A percentile compares a stretch with the other conserved stretches of the same genome.
Conservation (phyloP, 2,329 filamentous ascomycete species). For the Fusarium decemcellulare region DNA sequence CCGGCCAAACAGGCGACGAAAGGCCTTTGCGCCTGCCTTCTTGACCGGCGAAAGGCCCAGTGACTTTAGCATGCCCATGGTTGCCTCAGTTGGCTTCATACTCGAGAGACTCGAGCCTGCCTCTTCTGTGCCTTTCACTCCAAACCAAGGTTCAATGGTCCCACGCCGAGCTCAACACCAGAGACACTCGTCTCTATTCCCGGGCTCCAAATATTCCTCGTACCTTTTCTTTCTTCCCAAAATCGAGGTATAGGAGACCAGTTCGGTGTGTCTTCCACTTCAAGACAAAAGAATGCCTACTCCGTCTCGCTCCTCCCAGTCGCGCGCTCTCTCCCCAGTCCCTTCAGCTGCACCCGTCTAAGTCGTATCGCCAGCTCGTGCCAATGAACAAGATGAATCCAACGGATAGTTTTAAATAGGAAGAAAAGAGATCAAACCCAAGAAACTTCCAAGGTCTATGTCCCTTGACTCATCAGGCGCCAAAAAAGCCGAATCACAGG, state of each 20-base stretch:
- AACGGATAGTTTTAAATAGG: neutral
- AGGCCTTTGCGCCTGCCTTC: conserved; percentile 46
- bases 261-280: no score
- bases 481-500: conserved; percentile 13
- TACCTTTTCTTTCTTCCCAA: neutral
- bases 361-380: conserved; percentile 9
- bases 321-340: neutral
- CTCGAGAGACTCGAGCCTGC: conserved; percentile 2
- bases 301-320: neutral
- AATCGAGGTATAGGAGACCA: no score
- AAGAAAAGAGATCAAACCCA: no score
- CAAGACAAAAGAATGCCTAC: no score
- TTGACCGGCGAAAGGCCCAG: conserved; percentile 50
- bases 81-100: conserved; percentile 6
- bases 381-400: neutral
- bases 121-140: conserved; percentile 2
- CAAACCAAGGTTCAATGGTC: neutral
- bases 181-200: neutral
- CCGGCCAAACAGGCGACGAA: conserved; percentile 51
- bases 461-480: neutral
- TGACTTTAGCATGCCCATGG: conserved; percentile 49
- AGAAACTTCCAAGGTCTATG: neutral
- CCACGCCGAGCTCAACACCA: conserved; percentile 3
- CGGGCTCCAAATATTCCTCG: neutral
- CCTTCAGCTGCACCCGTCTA: conserved; percentile 5